Evolutionary conservation across 2,329 filamentous ascomycete species (phyloP).

Genomic region (Ophiostoma piceae): DNA sequence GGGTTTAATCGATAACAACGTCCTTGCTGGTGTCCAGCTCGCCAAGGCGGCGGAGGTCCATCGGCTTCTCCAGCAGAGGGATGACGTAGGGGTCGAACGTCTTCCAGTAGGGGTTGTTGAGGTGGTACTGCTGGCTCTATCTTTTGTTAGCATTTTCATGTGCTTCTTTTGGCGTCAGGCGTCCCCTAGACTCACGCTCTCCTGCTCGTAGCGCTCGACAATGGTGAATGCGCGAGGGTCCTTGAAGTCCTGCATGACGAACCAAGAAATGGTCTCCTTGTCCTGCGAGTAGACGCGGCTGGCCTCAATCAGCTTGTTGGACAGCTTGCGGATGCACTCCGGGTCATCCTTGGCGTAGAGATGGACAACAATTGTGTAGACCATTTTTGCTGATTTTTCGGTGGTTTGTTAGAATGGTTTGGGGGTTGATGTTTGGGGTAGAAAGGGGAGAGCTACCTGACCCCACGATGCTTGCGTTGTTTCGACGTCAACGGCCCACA

Average conservation of each 20-base stretch:
- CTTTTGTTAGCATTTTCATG: neutral
- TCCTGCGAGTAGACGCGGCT: constrained; percentile 16
- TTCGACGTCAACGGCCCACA: neutral
- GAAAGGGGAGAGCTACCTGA: neutral
- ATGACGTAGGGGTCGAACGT: constrained; percentile 15
- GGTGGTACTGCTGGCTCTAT: constrained; percentile 14
- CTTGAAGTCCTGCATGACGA: constrained; percentile 15
- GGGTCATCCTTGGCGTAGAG: constrained; percentile 14
- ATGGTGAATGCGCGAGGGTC: constrained; percentile 16
- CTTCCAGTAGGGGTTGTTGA: constrained; percentile 15
- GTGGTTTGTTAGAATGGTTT: neutral
- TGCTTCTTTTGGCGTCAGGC: too few species aligned
- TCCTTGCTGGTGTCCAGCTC: constrained; percentile 15
- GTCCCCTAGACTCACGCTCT: neutral
- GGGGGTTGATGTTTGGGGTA: neutral
- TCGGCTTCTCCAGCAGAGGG: constrained; percentile 14
- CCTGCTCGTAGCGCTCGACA: constrained; percentile 17
- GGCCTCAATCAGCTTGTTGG: constrained; percentile 17
- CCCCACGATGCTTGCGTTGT: constrained; percentile 7
- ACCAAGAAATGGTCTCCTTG: constrained; percentile 16
- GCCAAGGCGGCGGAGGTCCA: constrained; percentile 15
- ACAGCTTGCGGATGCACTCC: constrained; percentile 16
- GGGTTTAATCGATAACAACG: neutral
- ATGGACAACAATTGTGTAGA: constrained; percentile 15
- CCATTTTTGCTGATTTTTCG: neutral